Evolutionary conservation across 1,284 basidiomycete genomes (phyloP).

Genomic region (Ustilago tritici): DNA sequence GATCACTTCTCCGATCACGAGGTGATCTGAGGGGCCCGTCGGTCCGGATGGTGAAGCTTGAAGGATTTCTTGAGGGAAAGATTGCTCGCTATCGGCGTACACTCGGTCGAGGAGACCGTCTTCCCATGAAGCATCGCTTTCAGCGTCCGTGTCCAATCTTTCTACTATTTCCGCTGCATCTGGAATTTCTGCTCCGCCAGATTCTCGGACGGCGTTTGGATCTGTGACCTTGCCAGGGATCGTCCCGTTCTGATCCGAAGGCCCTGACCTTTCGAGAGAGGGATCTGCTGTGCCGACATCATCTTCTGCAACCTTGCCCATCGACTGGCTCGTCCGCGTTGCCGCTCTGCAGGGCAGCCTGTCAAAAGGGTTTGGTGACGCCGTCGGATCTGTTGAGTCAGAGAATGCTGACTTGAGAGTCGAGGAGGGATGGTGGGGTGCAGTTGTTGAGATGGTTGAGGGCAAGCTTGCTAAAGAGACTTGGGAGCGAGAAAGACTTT

Average conservation of each 20-base stretch:
- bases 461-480: background rate
- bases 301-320: background rate
- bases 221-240: background rate
- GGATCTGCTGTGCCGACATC: background rate
- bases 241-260: background rate
- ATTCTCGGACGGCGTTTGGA: background rate
- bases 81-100: background rate
- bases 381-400: background rate
- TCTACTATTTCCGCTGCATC: background rate
- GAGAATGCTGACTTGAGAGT: slow-evolving; percentile 1
- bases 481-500: background rate
- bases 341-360: background rate
- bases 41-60: background rate
- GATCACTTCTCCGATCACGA: no score
- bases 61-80: background rate
- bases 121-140: slow-evolving; percentile 3
- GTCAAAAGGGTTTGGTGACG: background rate
- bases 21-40: no score
- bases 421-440: background rate
- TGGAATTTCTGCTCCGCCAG: background rate
- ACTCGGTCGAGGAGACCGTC: background rate
- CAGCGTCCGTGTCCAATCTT: background rate
- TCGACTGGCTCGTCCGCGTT: background rate
- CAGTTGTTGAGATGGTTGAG: background rate
- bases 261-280: background rate